These are phyloP conservation scores for Pyronema domesticum DNA, from an alignment of 495 filamentous ascomycete species.

Conservation along the genomic window DNA sequence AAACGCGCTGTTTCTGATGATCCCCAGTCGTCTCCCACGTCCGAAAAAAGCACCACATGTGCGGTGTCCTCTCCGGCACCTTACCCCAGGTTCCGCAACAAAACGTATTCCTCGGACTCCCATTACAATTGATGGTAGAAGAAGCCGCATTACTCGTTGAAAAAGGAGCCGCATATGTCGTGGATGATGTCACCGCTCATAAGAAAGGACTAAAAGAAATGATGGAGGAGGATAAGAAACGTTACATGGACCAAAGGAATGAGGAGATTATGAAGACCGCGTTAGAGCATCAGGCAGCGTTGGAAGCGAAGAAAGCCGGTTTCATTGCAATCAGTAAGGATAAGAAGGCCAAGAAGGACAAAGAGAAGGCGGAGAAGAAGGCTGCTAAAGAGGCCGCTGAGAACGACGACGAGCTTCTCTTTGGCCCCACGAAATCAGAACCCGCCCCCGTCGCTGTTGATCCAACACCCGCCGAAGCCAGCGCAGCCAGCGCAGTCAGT, in stretches of 20 bases:
- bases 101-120: slow-evolving; percentile 82
- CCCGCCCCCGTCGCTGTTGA: neutral
- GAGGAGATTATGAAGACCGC: slow-evolving; percentile 8
- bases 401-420: slow-evolving; percentile 24
- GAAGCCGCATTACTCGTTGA: slow-evolving; percentile 74
- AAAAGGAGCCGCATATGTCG: slow-evolving; percentile 33
- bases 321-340: neutral
- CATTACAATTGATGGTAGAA: slow-evolving; percentile 76
- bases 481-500: no score
- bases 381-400: slow-evolving; percentile 24
- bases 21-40: slow-evolving; percentile 48
- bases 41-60: slow-evolving; percentile 65
- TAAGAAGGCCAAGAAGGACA: neutral
- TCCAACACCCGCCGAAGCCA: no score
- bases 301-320: slow-evolving; percentile 13
- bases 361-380: neutral
- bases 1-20: neutral
- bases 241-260: slow-evolving; percentile 23
- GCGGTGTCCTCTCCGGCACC: slow-evolving; percentile 69
- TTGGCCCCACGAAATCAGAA: slow-evolving; percentile 6
- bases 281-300: slow-evolving; percentile 10
- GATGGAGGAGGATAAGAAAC: slow-evolving; percentile 34
- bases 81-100: slow-evolving; percentile 85
- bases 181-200: slow-evolving; percentile 20
- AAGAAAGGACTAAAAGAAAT: slow-evolving; percentile 37